A percentile compares a stretch with the other conserved stretches of the same genome.
phyloP scores from a whole-genome alignment of 169 alveolate species.

The Eimeria falciformis region DNA sequence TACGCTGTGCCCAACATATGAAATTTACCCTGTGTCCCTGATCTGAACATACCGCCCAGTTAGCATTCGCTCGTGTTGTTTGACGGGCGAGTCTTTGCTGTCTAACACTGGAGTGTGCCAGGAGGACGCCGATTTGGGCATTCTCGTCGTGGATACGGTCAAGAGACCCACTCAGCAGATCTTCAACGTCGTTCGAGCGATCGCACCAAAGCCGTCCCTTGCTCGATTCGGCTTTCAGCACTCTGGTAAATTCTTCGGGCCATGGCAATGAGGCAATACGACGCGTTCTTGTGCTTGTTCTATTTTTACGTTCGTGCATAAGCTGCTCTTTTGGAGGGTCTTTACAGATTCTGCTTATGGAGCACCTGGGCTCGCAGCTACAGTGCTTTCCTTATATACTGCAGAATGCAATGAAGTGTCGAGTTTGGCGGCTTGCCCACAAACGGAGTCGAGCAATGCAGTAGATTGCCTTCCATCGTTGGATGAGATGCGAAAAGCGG shows the following conservation, averaged over 20 bases:
- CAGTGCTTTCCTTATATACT: no score
- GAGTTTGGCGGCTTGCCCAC: not conserved
- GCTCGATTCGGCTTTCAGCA: conserved; percentile 33
- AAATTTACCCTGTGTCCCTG: not conserved
- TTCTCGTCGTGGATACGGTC: conserved; percentile 87
- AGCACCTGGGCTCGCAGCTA: no score
- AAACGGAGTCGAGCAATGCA: not conserved
- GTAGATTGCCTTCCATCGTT: conserved; percentile 16
- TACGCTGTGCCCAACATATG: not conserved
- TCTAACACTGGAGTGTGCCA: not conserved
- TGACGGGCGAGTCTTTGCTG: not conserved
- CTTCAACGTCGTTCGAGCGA: conserved; percentile 82
- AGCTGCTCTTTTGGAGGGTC: no score
- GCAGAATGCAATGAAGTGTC: not conserved
- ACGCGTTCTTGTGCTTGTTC: no score
- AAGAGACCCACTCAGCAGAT: conserved; percentile 88
- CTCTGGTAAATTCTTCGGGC: conserved; percentile 9
- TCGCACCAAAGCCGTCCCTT: conserved; percentile 82
- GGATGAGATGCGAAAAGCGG: conserved; percentile 60
- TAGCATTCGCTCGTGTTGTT: not conserved
- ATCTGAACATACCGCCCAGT: not conserved
- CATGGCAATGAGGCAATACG: not conserved
- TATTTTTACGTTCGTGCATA: no score
- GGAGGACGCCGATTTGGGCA: conserved; percentile 90
- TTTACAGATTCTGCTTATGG: no score